Conservation (phyloP, 2,329 filamentous ascomycete genomes). For the Penicillium polonicum region DNA sequence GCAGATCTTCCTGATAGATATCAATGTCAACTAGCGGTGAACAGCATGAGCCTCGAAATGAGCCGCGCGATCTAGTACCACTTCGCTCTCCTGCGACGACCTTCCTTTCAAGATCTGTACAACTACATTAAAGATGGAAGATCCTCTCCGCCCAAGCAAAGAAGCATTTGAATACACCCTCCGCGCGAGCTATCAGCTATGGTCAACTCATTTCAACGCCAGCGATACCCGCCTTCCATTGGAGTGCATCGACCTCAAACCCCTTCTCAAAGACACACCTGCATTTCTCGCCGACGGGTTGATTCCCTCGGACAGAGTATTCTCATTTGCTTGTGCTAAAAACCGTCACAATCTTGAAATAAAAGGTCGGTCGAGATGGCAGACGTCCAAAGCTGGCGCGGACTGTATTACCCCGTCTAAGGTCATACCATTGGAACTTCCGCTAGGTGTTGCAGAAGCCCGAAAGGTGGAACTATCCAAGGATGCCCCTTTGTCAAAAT, state of each 20-base stretch:
- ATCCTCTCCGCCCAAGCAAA: not conserved
- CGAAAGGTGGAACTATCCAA: not conserved
- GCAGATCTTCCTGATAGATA: not conserved
- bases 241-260: not conserved
- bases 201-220: not conserved
- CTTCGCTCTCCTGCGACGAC: not conserved
- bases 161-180: not conserved
- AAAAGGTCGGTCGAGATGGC: not conserved
- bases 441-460: not conserved
- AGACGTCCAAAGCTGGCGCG: not conserved
- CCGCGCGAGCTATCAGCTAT: not conserved
- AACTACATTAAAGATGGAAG: not conserved
- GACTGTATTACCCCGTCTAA: not conserved
- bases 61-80: not conserved
- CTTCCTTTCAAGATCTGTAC: not conserved
- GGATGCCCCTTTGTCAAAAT: slow-evolving; percentile 15
- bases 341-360: not conserved
- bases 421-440: not conserved
- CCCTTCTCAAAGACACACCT: not conserved
- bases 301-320: not conserved
- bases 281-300: not conserved
- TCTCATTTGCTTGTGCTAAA: not conserved
- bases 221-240: not conserved
- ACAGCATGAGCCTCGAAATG: not conserved
- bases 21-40: not conserved